Evolutionary conservation across 345 rosid species (phyloP).

Genomic region (Turnera subulata): DNA sequence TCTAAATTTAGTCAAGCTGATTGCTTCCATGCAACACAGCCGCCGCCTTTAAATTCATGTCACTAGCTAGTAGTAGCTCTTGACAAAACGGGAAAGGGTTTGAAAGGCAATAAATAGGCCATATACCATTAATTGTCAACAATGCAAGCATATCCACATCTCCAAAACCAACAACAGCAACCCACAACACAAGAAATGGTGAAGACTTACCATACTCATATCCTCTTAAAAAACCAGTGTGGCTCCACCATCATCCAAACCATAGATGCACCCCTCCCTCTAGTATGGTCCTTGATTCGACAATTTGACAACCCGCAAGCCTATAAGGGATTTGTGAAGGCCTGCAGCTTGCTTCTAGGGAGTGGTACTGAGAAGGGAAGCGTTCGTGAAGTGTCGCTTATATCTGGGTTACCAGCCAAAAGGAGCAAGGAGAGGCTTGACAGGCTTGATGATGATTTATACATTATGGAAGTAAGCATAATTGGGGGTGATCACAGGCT

Average conservation of each 20-base stretch:
- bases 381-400: constrained; percentile 6
- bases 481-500: constrained; percentile 21
- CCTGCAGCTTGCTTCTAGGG: constrained; percentile 10
- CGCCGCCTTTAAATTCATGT: too few relatives aligned
- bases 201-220: constrained; percentile 1
- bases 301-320: constrained; percentile 14
- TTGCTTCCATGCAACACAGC: too few relatives aligned
- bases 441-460: constrained; percentile 10
- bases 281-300: constrained; percentile 16
- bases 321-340: constrained; percentile 11
- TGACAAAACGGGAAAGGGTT: too few relatives aligned
- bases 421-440: constrained; percentile 15
- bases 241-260: constrained; percentile 3
- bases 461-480: constrained; percentile 6
- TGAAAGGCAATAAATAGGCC: too few relatives aligned
- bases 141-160: too few relatives aligned
- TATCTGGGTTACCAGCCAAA: constrained; percentile 17
- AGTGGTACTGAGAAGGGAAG: constrained; percentile 10
- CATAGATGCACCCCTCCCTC: constrained; percentile 14
- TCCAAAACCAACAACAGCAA: too few relatives aligned
- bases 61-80: too few relatives aligned
- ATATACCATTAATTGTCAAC: too few relatives aligned
- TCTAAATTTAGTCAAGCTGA: too few relatives aligned
- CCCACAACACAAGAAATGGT: constrained; percentile 2
- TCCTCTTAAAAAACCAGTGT: constrained; percentile 3